Base-by-base conservation (phyloP, 495 filamentous ascomycete genomes). In the Trichoderma orchidacearum region DNA sequence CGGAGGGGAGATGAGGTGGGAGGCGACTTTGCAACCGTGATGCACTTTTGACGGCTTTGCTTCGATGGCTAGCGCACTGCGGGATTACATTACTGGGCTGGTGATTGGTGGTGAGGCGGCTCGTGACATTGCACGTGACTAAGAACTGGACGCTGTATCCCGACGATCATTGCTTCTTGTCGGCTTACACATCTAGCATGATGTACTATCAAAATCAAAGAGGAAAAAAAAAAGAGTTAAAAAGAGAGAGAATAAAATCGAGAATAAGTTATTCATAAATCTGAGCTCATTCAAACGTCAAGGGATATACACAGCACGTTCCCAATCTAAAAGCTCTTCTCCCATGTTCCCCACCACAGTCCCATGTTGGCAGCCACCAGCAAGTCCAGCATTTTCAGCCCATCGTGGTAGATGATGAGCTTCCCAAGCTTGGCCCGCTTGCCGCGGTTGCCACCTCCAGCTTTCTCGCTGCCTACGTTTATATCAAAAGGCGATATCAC, bases 361-460 rank as follows among this genome's bases (percentile, higher is more conserved):
- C 85, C 86, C 69, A 97, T 79, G 65, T 93, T 96, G 36, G 90
- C 86, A 9, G 92, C 87, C 28, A 97, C 89, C 1, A 95, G 77
- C 54, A 98, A 65, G 76, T 98, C 93, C 61, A 96, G 64, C 93
- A 98, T 96, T 70, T 94, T 94, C 56, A 95, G 72, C 0, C 93
- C 93, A 61, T 95, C 92, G 60, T 92, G 84, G 60, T 91, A 84
- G 25, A 97, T 80, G 31, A 98, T 86, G 56, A 96, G 66, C 70
- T 96, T 98, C 1, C 92, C 92, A 63, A 98, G 73, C 70, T 97
- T 96, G 0, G 87, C 92, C 59, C 88, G 82, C 64, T 86, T 91
- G 1, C 90, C 90, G 45, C 82, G 77, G 63, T 87, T 84, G 0
- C 89, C 90, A 21, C 91, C 91, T 0, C 89, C 90, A 0, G 90